phyloP scores from a whole-genome alignment of 768 basidiomycete species.

The Strobilomyces dryophilus region DNA sequence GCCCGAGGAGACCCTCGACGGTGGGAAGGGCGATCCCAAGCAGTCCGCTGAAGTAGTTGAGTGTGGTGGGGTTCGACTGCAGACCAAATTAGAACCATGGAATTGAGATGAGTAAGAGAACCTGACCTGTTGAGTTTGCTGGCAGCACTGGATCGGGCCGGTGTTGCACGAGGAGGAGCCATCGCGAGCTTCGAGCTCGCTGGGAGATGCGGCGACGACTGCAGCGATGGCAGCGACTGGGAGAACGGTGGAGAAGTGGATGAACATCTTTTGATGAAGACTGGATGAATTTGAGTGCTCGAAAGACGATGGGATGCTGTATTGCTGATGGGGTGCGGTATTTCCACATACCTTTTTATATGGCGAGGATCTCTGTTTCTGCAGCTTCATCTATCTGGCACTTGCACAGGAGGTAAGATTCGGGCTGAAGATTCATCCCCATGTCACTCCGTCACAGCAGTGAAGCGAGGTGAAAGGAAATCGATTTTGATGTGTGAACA shows the following conservation, averaged over 20 bases:
- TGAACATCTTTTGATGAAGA: constrained; percentile 7
- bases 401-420: too few species aligned
- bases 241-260: constrained; percentile 3
- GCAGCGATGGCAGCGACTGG: constrained; percentile 8
- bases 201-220: constrained; percentile 7
- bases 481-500: too few species aligned
- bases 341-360: constrained; percentile 7
- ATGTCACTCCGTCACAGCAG: too few species aligned
- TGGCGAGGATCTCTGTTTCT: neutral
- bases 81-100: neutral
- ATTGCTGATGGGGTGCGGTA: neutral
- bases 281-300: neutral
- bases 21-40: neutral
- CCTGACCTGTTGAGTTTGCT: neutral
- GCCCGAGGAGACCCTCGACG: neutral
- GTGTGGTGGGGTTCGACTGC: neutral
- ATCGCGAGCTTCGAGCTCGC: neutral
- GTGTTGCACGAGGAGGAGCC: constrained; percentile 8
- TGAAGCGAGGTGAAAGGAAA: too few species aligned
- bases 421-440: too few species aligned
- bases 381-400: too few species aligned
- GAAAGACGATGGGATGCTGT: neutral
- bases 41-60: neutral
- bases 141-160: constrained; percentile 12
- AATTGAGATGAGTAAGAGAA: too few species aligned